phyloP scores from a whole-genome alignment of 2,329 filamentous ascomycete species.

The Penicillium sp. region DNA sequence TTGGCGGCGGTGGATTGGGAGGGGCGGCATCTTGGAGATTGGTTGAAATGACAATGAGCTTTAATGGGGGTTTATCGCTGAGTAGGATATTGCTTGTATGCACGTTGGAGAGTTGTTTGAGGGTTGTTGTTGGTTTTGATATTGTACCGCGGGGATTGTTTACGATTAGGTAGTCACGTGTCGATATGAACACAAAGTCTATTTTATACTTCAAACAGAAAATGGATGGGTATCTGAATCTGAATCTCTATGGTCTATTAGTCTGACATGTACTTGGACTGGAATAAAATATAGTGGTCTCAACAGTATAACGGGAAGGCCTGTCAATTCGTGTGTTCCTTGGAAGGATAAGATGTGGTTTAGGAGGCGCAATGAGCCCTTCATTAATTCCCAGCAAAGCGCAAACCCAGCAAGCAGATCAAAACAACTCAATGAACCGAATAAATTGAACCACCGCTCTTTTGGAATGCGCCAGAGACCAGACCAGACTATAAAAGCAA shows the following conservation, averaged over 20 bases:
- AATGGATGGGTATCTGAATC: background rate
- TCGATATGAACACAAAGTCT: background rate
- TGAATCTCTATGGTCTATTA: background rate
- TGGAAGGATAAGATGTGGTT: slow-evolving; percentile 21
- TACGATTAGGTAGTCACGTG: slow-evolving; percentile 6
- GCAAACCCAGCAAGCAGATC: slow-evolving; percentile 32
- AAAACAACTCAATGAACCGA: slow-evolving; percentile 33
- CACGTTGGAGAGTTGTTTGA: background rate
- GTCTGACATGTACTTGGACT: background rate
- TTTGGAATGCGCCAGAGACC: slow-evolving; percentile 37
- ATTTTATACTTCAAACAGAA: background rate
- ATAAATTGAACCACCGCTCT: slow-evolving; percentile 34
- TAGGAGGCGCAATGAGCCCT: slow-evolving; percentile 16
- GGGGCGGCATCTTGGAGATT: slow-evolving; percentile 16
- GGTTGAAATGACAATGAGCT: background rate
- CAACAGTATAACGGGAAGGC: slow-evolving; percentile 17
- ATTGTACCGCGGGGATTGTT: slow-evolving; percentile 5
- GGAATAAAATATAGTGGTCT: background rate
- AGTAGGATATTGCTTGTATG: background rate
- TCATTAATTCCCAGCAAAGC: slow-evolving; percentile 33
- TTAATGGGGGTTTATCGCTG: background rate
- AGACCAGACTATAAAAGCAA: slow-evolving; percentile 27
- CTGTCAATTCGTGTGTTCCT: slow-evolving; percentile 23
- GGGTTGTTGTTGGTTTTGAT: background rate
- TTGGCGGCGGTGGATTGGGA: slow-evolving; percentile 25